Percentiles rank a stretch among this genome's conserved stretches.
phyloP scores from a whole-genome alignment of 169 alveolate species.

The Eimeria tenella region DNA sequence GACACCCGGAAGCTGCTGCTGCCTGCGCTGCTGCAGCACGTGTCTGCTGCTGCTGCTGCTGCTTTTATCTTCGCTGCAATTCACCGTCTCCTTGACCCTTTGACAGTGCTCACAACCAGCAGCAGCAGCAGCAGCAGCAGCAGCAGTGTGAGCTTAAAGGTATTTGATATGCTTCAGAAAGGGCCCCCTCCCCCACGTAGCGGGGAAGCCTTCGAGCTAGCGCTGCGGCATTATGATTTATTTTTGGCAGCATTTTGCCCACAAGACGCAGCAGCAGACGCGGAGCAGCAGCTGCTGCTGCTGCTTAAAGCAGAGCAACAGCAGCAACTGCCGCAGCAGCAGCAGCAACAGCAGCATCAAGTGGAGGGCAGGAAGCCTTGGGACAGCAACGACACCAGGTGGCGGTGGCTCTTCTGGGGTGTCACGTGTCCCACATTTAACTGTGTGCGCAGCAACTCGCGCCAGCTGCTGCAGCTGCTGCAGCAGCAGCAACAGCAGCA shows the following conservation, averaged over 20 bases:
- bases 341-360: background rate
- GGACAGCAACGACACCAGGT: background rate
- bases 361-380: background rate
- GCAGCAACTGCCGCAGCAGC: background rate
- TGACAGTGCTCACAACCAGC: background rate
- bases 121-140: slow-evolving; percentile 3
- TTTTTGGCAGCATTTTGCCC: background rate
- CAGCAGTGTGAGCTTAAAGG: slow-evolving; percentile 10
- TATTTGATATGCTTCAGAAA: background rate
- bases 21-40: background rate
- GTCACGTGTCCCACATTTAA: background rate
- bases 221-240: background rate
- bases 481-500: background rate
- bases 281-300: background rate
- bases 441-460: slow-evolving; percentile 43
- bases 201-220: background rate
- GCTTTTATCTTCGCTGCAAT: slow-evolving; percentile 17
- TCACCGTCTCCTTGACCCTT: background rate
- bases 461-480: slow-evolving; percentile 39
- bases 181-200: background rate
- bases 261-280: background rate
- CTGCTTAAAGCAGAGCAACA: background rate
- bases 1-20: background rate
- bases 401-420: slow-evolving; percentile 47
- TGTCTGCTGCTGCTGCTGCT: background rate